Evolutionary conservation across 768 basidiomycete species (phyloP).

Genomic region (Hysterangium stoloniferum): DNA sequence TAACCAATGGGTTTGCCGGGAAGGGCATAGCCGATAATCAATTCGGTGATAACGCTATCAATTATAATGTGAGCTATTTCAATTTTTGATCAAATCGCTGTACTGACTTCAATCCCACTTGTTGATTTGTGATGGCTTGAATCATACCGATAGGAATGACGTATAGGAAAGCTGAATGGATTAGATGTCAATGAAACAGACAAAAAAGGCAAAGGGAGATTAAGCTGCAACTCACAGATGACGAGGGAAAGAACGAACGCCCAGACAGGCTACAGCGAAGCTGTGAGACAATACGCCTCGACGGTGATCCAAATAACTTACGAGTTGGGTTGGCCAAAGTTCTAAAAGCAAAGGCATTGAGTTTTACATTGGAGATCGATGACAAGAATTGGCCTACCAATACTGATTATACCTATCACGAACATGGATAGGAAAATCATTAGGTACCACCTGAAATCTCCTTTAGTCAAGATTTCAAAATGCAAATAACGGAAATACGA

Average conservation of each 20-base stretch:
- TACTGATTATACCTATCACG: conserved; percentile 54
- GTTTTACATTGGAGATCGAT: no score
- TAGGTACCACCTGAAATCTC: conserved; percentile 73
- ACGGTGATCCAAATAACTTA: conserved; percentile 15
- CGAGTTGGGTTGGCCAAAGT: conserved; percentile 62
- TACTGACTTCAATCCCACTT: conserved; percentile 42
- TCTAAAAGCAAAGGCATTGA: conserved; percentile 27
- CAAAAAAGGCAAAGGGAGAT: conserved; percentile 14
- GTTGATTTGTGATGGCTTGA: conserved; percentile 84
- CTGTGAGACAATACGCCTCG: no score
- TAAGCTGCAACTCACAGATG: conserved; percentile 27
- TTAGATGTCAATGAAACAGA: no score
- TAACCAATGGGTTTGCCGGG: conserved; percentile 68
- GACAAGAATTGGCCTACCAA: no score
- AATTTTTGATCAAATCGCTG: no score
- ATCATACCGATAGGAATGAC: conserved; percentile 70
- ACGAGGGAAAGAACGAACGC: conserved; percentile 49
- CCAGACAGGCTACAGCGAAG: conserved; percentile 54
- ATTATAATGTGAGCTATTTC: no score
- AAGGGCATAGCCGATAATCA: conserved; percentile 69
- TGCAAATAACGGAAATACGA: conserved; percentile 15
- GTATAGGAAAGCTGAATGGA: conserved; percentile 41
- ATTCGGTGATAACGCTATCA: conserved; percentile 58
- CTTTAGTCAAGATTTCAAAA: conserved; percentile 11
- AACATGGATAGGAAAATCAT: conserved; percentile 40